Base-by-base conservation (phyloP, 805 yeast genomes). In the Barnettozyma pratensis region DNA sequence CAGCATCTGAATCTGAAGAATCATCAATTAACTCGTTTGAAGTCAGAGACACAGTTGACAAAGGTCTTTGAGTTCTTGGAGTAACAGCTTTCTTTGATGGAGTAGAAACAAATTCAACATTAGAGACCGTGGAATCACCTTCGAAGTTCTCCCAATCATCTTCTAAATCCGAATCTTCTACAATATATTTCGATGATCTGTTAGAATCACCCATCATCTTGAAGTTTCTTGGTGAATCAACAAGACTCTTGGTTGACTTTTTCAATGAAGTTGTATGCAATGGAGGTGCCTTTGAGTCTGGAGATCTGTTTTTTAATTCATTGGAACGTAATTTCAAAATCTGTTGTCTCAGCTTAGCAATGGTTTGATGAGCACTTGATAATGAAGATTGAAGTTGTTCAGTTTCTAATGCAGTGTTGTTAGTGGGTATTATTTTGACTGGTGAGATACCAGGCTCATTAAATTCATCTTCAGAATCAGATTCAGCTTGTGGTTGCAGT, bases 301-400 rank as follows among this genome's bases (percentile, higher is more conserved):
- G 59, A 14, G 58, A 53, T 37, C 55, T 58, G 11, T 43, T 42
- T 11, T 51, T 44, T 6, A 61, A 39, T 38, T 61, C 64, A 41
- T 55, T 56, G 7, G 59, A 55, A 39, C 65, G 62, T 4, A 63
- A 39, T 43, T 59, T 59, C 26, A 53, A 39, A 26, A 63, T 58
- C 48, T 62, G 63, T 7, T 58, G 67, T 61, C 85, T 76, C 52
- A 85, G 70, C 56, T 76, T 81, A n/a, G 79, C 67, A 42, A 86
- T 80, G 3, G 81, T 76, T 51, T 75, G 72, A 56, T 83, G 79
- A 5, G 91, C 85, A 64, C 77, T 87, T 14, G 73, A 71, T 55
- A 87, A 71, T 27, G 86, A 82, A 0, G 85, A 75, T 53, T 76
- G 73, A 54, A 85, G 65, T 1, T 90, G 82, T 58, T 87, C 91